Evolutionary conservation across 106 monocot genomes (phyloP).

Genomic region (Allium fistulosum): DNA sequence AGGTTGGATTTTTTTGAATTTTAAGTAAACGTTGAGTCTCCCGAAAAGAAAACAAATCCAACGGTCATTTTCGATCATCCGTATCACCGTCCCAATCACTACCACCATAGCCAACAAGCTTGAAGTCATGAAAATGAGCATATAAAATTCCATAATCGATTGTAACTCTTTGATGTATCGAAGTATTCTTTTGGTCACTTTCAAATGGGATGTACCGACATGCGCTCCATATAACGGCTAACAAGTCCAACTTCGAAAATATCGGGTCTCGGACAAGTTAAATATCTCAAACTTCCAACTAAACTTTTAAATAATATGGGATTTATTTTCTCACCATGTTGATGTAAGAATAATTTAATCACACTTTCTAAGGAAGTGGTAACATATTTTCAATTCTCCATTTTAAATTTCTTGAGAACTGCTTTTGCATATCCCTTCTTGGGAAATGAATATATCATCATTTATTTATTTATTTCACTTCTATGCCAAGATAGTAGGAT

Average conservation of each 20-base stretch:
- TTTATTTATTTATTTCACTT: not conserved
- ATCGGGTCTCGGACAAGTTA: not conserved
- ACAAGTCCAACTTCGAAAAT: not conserved
- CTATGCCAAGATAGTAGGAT: too few relatives aligned
- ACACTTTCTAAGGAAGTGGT: not conserved
- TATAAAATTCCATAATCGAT: not conserved
- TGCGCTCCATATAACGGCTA: not conserved
- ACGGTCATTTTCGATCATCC: not conserved
- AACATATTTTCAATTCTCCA: not conserved
- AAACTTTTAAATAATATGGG: not conserved
- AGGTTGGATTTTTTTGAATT: not conserved
- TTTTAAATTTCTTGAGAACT: not conserved
- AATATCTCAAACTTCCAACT: not conserved
- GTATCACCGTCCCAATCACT: not conserved
- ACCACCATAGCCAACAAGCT: not conserved
- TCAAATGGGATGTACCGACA: not conserved
- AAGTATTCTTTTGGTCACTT: not conserved
- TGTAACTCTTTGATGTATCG: not conserved
- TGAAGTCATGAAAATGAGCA: not conserved
- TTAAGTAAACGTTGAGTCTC: not conserved
- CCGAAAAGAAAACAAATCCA: not conserved
- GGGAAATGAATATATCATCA: not conserved
- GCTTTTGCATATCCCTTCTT: not conserved
- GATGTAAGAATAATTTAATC: not conserved
- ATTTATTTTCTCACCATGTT: not conserved